Base-by-base conservation (phyloP, 1,284 basidiomycete genomes). In the Prillingera fragicola region DNA sequence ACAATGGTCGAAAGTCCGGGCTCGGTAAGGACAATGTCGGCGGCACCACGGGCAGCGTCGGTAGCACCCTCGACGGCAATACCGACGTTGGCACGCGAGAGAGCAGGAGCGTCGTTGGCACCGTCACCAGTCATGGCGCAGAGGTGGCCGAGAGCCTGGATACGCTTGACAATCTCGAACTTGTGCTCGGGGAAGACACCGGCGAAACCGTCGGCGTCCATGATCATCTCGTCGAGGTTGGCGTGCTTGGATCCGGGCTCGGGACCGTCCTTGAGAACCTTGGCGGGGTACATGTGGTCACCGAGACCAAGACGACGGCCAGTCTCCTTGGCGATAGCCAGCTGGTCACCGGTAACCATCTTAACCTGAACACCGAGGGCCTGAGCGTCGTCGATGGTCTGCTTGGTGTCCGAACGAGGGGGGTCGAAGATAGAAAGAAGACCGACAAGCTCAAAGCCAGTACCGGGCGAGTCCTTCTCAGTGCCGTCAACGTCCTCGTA, bases 331-430 rank as follows among this genome's bases (percentile, higher is more conserved):
- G 92, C 92, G 59, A 97, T 97, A 61, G 94, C 92, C 67, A 97
- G 87, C 78, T 96, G 90, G 74, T 97, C 92, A 81, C 92, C 92
- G 37, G 92, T 97, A 56, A 96, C 91, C 94, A 97, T 97, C 85
- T 97, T 97, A 73, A 97, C 92, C 73, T 85, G 85, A 60, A 97
- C 91, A 75, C 94, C 92, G 69, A 97, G 87, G 50, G 84, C 84
- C 54, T 91, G 78, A 50, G 92, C 92, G 73, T 96, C 90, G 70
- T 96, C 90, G 68, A 98, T 95, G 27, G 94, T 98, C 76, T 96
- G 87, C 79, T 96, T 95, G 73, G 94, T 98, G 73, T 98, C 94
- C 8, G 87, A 85, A 75, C 92, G 89, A 57, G 92, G 92, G 59
- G 92, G 94, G 72, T 97, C 92, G 75, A 91, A 96, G 78, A 97